A percentile compares a stretch with the other conserved stretches of the same genome.
Evolutionary conservation across 441 rosid genomes (phyloP).

Genomic region (Jatropha podagrica): DNA sequence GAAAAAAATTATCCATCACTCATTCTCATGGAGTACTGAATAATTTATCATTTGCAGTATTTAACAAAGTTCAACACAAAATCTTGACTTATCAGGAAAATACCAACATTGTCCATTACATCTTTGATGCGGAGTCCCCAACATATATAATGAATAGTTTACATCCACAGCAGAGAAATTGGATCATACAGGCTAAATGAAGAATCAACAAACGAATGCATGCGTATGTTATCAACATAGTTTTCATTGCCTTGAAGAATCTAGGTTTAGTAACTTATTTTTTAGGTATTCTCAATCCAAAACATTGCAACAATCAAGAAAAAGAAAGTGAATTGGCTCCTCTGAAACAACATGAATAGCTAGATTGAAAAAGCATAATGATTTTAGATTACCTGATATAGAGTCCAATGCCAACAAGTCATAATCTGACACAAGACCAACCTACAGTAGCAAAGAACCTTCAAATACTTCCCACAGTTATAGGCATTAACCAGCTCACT

Average conservation of each 20-base stretch:
- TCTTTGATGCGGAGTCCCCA: not conserved
- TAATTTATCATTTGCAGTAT: not conserved
- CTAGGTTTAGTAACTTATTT: not conserved
- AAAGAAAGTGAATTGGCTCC: not conserved
- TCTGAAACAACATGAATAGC: conserved; percentile 8
- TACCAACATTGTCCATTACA: not conserved
- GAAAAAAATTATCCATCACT: not conserved
- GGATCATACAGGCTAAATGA: not conserved
- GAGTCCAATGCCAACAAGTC: conserved; percentile 95
- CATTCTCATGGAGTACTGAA: not conserved
- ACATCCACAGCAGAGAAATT: not conserved
- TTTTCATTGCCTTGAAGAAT: not conserved
- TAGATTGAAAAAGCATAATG: conserved; percentile 17
- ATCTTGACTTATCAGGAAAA: no score
- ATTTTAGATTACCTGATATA: conserved; percentile 61
- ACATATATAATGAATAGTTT: no score
- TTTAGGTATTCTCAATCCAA: not conserved
- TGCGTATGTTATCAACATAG: not conserved
- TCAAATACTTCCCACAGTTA: conserved; percentile 5
- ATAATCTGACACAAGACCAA: conserved; percentile 94
- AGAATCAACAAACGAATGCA: not conserved
- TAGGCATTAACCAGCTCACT: not conserved
- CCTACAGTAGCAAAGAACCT: conserved; percentile 49
- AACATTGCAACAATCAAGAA: not conserved
- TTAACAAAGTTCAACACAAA: not conserved